Evolutionary conservation across 2,329 filamentous ascomycete species (phyloP).

Genomic region (Colletotrichum aenigma): DNA sequence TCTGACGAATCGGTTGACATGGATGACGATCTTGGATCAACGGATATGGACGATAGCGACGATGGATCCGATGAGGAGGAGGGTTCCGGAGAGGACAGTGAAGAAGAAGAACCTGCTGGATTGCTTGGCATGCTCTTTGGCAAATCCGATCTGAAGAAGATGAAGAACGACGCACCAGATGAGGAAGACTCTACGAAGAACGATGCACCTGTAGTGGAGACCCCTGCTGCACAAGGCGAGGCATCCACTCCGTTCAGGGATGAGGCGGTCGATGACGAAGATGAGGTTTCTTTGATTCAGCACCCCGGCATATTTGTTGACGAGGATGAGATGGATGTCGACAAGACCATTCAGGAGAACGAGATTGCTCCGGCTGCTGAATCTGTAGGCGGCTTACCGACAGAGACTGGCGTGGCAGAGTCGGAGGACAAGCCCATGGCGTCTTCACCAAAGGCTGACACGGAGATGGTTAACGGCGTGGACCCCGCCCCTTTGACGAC

Average conservation of each 20-base stretch:
- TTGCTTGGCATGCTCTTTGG: constrained; percentile 64
- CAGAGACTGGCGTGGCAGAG: not conserved
- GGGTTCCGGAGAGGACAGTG: constrained; percentile 28
- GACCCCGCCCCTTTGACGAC: not conserved
- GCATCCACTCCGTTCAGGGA: constrained; percentile 19
- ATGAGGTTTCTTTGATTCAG: constrained; percentile 35
- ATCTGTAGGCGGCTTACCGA: not conserved
- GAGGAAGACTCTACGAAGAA: constrained; percentile 26
- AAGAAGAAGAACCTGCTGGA: constrained; percentile 47
- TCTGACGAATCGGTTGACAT: constrained; percentile 72
- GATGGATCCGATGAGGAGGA: constrained; percentile 50
- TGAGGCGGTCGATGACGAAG: constrained; percentile 32
- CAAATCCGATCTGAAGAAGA: constrained; percentile 59
- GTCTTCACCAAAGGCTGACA: not conserved
- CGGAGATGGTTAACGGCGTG: not conserved
- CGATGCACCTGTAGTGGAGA: constrained; percentile 9
- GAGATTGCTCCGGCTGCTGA: not conserved
- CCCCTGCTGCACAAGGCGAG: not conserved
- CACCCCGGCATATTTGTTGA: constrained; percentile 28
- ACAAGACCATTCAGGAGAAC: not conserved
- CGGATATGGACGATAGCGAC: constrained; percentile 52
- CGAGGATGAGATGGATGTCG: constrained; percentile 1
- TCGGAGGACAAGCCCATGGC: not conserved
- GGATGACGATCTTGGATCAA: constrained; percentile 69
- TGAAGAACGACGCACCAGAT: constrained; percentile 42